A percentile compares a stretch with the other conserved stretches of the same genome.
phyloP scores from a whole-genome alignment of 2,329 filamentous ascomycete genomes.

The Calonectria fujianensis region DNA sequence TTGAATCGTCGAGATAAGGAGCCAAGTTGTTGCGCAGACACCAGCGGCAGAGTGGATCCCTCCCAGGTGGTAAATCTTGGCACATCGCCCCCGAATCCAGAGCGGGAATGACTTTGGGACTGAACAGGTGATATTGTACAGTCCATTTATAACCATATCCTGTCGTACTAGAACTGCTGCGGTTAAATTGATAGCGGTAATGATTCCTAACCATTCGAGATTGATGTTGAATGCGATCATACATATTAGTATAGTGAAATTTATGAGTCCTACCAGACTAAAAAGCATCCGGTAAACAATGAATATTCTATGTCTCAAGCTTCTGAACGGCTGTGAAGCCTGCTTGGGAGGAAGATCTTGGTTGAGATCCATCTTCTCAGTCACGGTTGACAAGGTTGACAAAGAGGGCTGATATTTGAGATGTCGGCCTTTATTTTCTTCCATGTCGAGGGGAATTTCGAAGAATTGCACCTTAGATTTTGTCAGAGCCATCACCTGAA shows the following conservation, averaged over 20 bases:
- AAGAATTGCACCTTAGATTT: constrained; percentile 27
- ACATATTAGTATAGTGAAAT: constrained; percentile 68
- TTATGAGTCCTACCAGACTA: constrained; percentile 70
- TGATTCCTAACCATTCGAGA: constrained; percentile 62
- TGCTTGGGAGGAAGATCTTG: constrained; percentile 64
- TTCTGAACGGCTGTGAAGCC: constrained; percentile 61
- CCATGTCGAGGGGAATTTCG: constrained; percentile 31
- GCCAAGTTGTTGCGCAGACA: constrained; percentile 69
- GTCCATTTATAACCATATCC: constrained; percentile 70
- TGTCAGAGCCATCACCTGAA: constrained; percentile 60
- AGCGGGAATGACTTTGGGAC: constrained; percentile 68
- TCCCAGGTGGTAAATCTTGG: constrained; percentile 72
- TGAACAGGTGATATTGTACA: constrained; percentile 68
- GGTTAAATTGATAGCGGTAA: constrained; percentile 69
- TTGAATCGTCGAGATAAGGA: constrained; percentile 65
- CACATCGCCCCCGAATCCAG: constrained; percentile 67
- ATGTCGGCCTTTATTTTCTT: constrained; percentile 48
- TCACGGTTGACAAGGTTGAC: constrained; percentile 52
- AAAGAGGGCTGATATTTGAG: constrained; percentile 58
- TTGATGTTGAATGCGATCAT: constrained; percentile 61
- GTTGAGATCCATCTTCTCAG: constrained; percentile 57
- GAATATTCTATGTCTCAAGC: constrained; percentile 67
- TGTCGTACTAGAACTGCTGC: constrained; percentile 72
- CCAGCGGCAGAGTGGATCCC: constrained; percentile 71
- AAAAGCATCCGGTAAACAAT: constrained; percentile 75